phyloP scores from a whole-genome alignment of 2,329 filamentous ascomycete genomes.

The Aspergillus eucalypticola region DNA sequence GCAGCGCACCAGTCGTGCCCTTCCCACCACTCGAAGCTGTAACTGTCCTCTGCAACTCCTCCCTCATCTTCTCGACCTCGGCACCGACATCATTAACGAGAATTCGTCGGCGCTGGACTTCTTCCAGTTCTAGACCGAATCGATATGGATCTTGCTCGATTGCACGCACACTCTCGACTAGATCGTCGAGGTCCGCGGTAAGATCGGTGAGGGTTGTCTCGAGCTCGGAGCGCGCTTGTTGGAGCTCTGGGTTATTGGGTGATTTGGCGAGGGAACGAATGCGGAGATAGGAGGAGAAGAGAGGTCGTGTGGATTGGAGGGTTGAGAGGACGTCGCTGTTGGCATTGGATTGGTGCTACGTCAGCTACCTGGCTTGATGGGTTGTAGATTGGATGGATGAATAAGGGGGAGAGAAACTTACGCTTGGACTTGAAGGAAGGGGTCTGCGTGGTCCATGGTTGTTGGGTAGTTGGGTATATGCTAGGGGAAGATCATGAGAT shows the following conservation, averaged over 20 bases:
- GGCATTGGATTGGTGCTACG: slow-evolving; percentile 15
- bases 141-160: slow-evolving; percentile 84
- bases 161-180: slow-evolving; percentile 81
- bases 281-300: slow-evolving; percentile 92
- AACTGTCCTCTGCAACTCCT: slow-evolving; percentile 69
- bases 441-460: slow-evolving; percentile 43
- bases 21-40: slow-evolving; percentile 35
- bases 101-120: slow-evolving; percentile 75
- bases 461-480: slow-evolving; percentile 7
- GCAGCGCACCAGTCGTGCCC: slow-evolving; percentile 47
- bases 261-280: slow-evolving; percentile 82
- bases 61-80: slow-evolving; percentile 86
- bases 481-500: neutral
- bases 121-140: slow-evolving; percentile 80
- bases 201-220: slow-evolving; percentile 73
- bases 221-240: slow-evolving; percentile 70
- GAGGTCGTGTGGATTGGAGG: slow-evolving; percentile 75
- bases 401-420: slow-evolving; percentile 25
- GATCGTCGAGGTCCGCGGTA: slow-evolving; percentile 82
- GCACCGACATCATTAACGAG: slow-evolving; percentile 86
- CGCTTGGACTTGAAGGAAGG: slow-evolving; percentile 52
- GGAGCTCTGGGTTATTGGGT: slow-evolving; percentile 68
- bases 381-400: neutral
- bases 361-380: slow-evolving; percentile 2
- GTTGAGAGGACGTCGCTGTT: slow-evolving; percentile 82